Conservation (phyloP, 805 yeast genomes). For the Starmerella asiatica region DNA sequence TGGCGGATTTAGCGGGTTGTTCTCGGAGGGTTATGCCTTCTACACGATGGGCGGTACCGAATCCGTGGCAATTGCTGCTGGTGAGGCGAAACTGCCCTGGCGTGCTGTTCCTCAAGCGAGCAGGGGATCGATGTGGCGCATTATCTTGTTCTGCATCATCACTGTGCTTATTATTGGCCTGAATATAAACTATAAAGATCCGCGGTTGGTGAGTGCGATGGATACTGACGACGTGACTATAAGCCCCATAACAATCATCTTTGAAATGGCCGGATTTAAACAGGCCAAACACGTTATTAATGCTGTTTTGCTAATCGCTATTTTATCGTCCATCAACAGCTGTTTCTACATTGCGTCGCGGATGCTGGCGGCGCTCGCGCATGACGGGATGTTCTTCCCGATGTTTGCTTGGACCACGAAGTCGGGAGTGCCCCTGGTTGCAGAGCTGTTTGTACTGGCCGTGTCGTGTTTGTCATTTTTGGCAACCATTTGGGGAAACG, state of each 20-base stretch:
- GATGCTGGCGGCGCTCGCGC: conserved; percentile 45
- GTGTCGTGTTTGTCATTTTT: conserved; percentile 50
- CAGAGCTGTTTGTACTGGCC: conserved; percentile 38
- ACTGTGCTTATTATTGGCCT: conserved; percentile 41
- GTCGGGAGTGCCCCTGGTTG: conserved; percentile 46
- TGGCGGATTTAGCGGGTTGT: conserved; percentile 22
- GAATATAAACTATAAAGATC: conserved; percentile 41
- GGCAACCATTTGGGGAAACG: conserved; percentile 47
- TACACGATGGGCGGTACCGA: conserved; percentile 45
- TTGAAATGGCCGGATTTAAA: conserved; percentile 35
- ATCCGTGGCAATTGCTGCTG: conserved; percentile 42
- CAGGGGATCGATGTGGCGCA: conserved; percentile 39
- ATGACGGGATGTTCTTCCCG: conserved; percentile 43
- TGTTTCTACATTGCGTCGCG: conserved; percentile 53
- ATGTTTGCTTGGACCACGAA: conserved; percentile 37
- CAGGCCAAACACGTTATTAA: conserved; percentile 38
- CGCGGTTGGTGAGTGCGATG: conserved; percentile 29
- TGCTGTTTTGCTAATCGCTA: conserved; percentile 46
- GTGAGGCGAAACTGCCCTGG: conserved; percentile 45
- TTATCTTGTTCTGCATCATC: conserved; percentile 38
- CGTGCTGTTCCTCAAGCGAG: conserved; percentile 44
- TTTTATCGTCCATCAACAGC: conserved; percentile 51
- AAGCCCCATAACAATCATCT: conserved; percentile 39
- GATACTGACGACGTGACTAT: conserved; percentile 39
- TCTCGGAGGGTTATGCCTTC: conserved; percentile 38